Conservation (phyloP, 2,329 filamentous ascomycete genomes). For the Apiospora koreana region DNA sequence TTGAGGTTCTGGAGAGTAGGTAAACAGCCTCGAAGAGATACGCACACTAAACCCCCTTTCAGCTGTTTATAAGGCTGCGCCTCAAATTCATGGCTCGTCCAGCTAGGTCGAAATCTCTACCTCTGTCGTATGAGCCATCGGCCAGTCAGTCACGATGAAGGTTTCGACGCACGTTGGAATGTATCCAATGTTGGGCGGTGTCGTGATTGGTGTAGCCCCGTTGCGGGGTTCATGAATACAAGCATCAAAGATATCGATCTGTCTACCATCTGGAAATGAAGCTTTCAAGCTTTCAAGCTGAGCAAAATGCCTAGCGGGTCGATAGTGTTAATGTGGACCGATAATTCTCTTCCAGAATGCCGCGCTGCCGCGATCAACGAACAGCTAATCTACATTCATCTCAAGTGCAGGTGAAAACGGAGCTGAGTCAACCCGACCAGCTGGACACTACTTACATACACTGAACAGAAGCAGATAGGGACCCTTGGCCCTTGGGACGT, state of each 20-base stretch:
- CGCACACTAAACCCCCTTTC: not conserved
- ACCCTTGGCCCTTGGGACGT: no score
- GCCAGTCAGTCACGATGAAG: no score
- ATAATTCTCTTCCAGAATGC: not conserved
- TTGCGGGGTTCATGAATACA: no score
- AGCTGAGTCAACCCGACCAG: not conserved
- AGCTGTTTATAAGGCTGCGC: not conserved
- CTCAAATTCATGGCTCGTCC: not conserved
- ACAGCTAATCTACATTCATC: not conserved
- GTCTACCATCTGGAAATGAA: not conserved
- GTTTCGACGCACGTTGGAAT: no score
- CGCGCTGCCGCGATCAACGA: not conserved
- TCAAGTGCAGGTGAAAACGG: not conserved
- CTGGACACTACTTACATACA: not conserved
- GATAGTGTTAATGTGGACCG: slow-evolving; percentile 1
- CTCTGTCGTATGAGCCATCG: no score
- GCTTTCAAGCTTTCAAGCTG: not conserved
- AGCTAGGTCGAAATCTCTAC: no score
- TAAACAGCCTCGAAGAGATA: no score
- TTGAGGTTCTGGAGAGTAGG: no score
- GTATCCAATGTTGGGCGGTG: no score
- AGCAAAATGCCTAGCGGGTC: not conserved
- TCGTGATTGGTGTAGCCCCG: no score
- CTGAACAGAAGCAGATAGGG: no score
- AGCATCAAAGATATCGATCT: not conserved